Base-by-base conservation (phyloP, 345 rosid genomes). In the Abelmoschus esculentus region DNA sequence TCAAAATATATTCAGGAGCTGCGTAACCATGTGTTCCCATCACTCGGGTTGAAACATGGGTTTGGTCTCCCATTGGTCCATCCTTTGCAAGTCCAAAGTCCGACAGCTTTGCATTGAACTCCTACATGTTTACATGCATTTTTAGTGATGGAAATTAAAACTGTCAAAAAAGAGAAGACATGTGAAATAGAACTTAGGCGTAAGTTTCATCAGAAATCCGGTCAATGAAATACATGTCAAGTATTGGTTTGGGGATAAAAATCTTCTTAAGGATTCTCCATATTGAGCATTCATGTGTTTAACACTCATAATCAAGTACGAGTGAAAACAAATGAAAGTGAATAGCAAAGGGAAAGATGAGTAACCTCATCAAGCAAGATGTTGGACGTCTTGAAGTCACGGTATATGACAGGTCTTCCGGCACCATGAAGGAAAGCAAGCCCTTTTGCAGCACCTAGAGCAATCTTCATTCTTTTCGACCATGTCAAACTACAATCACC, bases 1-100 rank as follows among this genome's bases (percentile, higher is more conserved):
- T 93, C 96, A 89, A 87, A 53, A 93, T 91, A 93, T 75, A 93
- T 75, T 93, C 98, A 5, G 98, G 98, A 70, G 98, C 98, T 76
- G 98, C 98, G 67, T 93, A 93, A 55, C 98, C 98, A 15, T 93
- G 91, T 44, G 97, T 93, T 40, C 97, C 98, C 98, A 93, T 93
- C 50, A 93, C 96, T 59, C 98, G 87, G 59, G 98, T 93, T 60
- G 98, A 93, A 57, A 93, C 98, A 76, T 93, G 98, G 32, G 98
- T 93, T 78, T 93, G 97, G 72, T 93, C 98, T 71, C 97, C 97
- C 84, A 89, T 89, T 4, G 98, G 98, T 17, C 98, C 98, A 73
- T 93, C 98, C 80, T 93, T 93, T 46, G 98, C 98, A 50, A 91
- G 87, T 58, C 98, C 98, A 71, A 91, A 93, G 73, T 93, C 98